A percentile compares a stretch with the other conserved stretches of the same genome.
Evolutionary conservation across 495 filamentous ascomycete genomes (phyloP).

Genomic region (Penicillium mononematosum): DNA sequence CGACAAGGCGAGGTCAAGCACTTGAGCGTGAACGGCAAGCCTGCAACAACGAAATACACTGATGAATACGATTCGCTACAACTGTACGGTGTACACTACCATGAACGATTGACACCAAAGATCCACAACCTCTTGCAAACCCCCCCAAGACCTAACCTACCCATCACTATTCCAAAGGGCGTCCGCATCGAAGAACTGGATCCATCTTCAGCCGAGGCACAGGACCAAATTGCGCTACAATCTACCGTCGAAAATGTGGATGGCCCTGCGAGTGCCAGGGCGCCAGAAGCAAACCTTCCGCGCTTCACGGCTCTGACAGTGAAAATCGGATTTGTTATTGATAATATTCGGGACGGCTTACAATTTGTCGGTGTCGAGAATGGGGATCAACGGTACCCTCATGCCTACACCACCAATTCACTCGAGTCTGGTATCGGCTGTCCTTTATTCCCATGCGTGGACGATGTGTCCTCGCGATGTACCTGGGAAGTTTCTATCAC

Average conservation of each 20-base stretch:
- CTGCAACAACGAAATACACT: conserved; percentile 56
- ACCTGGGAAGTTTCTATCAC: conserved; percentile 87
- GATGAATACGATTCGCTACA: conserved; percentile 70
- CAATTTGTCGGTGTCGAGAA: conserved; percentile 85
- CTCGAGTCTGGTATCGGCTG: conserved; percentile 74
- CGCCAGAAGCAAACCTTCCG: conserved; percentile 39
- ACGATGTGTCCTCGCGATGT: conserved; percentile 73
- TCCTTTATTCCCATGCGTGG: conserved; percentile 88
- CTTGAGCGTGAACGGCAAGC: conserved; percentile 68
- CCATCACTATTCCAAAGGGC: conserved; percentile 62
- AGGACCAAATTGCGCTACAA: conserved; percentile 46
- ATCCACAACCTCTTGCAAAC: conserved; percentile 62
- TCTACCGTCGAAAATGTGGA: conserved; percentile 41
- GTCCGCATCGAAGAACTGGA: conserved; percentile 66
- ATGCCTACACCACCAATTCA: conserved; percentile 84
- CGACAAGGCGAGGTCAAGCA: conserved; percentile 76
- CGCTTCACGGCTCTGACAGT: conserved; percentile 58
- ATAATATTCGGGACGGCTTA: conserved; percentile 75
- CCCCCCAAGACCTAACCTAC: conserved; percentile 57
- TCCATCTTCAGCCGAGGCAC: conserved; percentile 53
- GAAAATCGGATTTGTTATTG: conserved; percentile 71
- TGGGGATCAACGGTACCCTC: conserved; percentile 78
- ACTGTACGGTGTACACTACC: conserved; percentile 74
- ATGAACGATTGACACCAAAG: conserved; percentile 67
- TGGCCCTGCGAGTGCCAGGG: conserved; percentile 33